Percentiles rank a stretch among this genome's conserved stretches.
Conservation (phyloP, 129 eudicot species). For the Gnaphalium uliginosum region DNA sequence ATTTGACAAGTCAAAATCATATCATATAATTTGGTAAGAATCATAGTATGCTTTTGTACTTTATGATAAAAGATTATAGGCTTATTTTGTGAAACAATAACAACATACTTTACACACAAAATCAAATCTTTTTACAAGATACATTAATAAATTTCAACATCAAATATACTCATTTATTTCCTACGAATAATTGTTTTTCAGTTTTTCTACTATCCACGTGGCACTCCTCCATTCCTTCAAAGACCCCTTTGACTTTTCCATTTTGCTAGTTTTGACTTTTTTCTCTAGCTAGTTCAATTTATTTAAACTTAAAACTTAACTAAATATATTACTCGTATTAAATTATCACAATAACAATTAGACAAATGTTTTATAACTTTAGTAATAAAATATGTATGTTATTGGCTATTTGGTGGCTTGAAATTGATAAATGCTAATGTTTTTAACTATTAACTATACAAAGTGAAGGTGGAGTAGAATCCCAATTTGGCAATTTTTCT, state of each 20-base stretch:
- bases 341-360: no score
- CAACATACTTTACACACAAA: constrained; percentile 21
- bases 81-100: constrained; percentile 41
- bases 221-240: no score
- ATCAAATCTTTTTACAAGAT: constrained; percentile 15
- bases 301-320: no score
- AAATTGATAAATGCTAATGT: background rate
- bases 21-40: constrained; percentile 24
- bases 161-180: no score
- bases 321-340: no score
- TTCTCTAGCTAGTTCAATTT: background rate
- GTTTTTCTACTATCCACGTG: no score
- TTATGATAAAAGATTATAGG: constrained; percentile 36
- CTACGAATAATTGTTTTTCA: background rate
- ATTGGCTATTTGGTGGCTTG: no score
- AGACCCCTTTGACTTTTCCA: no score
- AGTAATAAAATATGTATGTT: background rate
- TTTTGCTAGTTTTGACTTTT: background rate
- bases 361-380: no score
- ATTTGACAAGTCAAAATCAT: constrained; percentile 20
- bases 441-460: constrained; percentile 27
- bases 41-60: constrained; percentile 34
- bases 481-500: constrained; percentile 55
- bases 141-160: background rate
- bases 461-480: constrained; percentile 44